phyloP scores from a whole-genome alignment of 139 green algal genomes.

The Edaphochlamys debaryana region DNA sequence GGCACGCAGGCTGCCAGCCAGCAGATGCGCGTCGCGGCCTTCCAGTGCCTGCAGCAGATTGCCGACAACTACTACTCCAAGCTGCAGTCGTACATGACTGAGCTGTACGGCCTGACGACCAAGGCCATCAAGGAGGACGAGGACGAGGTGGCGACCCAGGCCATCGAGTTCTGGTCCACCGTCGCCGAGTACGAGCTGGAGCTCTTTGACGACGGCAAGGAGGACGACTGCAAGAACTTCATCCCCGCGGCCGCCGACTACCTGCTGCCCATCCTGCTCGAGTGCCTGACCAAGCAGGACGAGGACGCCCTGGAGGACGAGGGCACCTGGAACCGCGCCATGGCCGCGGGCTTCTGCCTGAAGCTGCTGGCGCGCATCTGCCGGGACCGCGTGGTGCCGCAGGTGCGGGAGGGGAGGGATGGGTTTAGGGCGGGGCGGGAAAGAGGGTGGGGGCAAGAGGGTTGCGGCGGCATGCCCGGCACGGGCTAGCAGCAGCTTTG shows the following conservation, averaged over 20 bases:
- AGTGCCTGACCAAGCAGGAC: conserved; percentile 98
- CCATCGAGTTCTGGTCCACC: conserved; percentile 96
- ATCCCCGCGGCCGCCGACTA: conserved; percentile 82
- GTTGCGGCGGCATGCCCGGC: too few relatives aligned
- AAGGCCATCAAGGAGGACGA: conserved; percentile 88
- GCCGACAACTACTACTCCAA: conserved; percentile 92
- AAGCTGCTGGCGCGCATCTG: conserved; percentile 80
- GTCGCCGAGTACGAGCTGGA: conserved; percentile 69
- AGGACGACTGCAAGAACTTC: conserved; percentile 82
- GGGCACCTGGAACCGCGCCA: conserved; percentile 90
- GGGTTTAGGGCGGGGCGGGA: too few relatives aligned
- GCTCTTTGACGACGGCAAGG: conserved; percentile 71
- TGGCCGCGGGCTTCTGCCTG: conserved; percentile 93
- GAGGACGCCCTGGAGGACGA: conserved; percentile 90
- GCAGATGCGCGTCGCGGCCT: conserved; percentile 83
- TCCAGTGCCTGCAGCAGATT: conserved; percentile 95
- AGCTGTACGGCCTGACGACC: conserved; percentile 93
- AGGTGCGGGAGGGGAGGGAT: conserved; percentile 68
- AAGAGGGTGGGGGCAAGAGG: neutral
- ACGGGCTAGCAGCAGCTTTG: too few relatives aligned
- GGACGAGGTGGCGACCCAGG: conserved; percentile 93
- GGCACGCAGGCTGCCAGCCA: conserved; percentile 76
- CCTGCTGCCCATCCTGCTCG: conserved; percentile 92
- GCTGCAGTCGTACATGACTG: conserved; percentile 93
- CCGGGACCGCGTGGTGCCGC: conserved; percentile 81